phyloP scores from a whole-genome alignment of 2,329 filamentous ascomycete species.

The Fonsecaea pugnacius region DNA sequence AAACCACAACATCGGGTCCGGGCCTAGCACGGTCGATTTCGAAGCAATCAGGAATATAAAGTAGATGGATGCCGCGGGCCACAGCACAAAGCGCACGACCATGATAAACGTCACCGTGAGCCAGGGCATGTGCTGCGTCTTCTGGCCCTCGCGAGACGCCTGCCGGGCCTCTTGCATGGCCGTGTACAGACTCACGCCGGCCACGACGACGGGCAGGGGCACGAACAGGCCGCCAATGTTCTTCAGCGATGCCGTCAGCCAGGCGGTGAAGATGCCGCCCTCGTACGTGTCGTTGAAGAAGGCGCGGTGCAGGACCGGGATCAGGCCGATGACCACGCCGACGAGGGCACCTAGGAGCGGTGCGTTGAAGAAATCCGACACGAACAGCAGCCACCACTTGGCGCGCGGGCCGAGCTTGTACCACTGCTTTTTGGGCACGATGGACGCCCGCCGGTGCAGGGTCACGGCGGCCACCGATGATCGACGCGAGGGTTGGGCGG shows the following conservation, averaged over 20 bases:
- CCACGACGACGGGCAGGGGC: conserved; percentile 67
- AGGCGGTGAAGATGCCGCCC: conserved; percentile 68
- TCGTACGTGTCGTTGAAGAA: conserved; percentile 64
- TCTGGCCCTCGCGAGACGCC: conserved; percentile 43
- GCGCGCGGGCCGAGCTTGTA: conserved; percentile 44
- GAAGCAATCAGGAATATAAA: conserved; percentile 61
- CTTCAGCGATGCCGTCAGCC: conserved; percentile 65
- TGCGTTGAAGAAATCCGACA: conserved; percentile 63
- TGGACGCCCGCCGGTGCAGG: conserved; percentile 29
- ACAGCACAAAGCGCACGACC: conserved; percentile 62
- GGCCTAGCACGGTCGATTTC: conserved; percentile 56
- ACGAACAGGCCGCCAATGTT: conserved; percentile 69
- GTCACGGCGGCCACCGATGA: not conserved
- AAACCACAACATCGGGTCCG: conserved; percentile 70
- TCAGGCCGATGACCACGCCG: conserved; percentile 64
- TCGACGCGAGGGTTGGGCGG: not conserved
- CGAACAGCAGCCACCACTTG: conserved; percentile 46
- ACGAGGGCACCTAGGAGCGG: conserved; percentile 64
- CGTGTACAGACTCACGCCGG: conserved; percentile 67
- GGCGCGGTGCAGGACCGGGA: conserved; percentile 61
- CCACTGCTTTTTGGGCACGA: conserved; percentile 38
- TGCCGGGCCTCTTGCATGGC: conserved; percentile 53
- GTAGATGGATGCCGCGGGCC: conserved; percentile 62
- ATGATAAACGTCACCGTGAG: conserved; percentile 57
- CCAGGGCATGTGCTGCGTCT: conserved; percentile 55